A percentile compares a stretch with the other conserved stretches of the same genome.
phyloP scores from a whole-genome alignment of 306 rosid genomes.

The Cucurbita pepo region DNA sequence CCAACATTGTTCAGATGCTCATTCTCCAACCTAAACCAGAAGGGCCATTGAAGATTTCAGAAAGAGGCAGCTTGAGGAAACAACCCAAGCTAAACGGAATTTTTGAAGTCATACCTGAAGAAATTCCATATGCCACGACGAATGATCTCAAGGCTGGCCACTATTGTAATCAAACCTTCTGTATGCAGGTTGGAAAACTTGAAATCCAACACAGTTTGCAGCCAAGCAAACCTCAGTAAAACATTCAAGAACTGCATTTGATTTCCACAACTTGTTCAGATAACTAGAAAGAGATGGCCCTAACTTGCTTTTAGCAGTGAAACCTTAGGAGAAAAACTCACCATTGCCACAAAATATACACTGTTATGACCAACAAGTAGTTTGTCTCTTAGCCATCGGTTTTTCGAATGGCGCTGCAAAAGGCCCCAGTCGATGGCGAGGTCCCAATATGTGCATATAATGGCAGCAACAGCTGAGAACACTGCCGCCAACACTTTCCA shows the following conservation, averaged over 20 bases:
- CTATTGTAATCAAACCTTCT: constrained; percentile 21
- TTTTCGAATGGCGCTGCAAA: constrained; percentile 34
- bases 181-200: constrained; percentile 23
- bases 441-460: constrained; percentile 51
- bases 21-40: constrained; percentile 41
- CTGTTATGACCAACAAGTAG: constrained; percentile 31
- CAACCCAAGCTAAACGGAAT: background rate
- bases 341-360: constrained; percentile 51
- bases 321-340: constrained; percentile 6
- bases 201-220: constrained; percentile 39
- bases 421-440: constrained; percentile 64
- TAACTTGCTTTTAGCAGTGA: background rate
- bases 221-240: constrained; percentile 61
- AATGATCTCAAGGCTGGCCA: constrained; percentile 49
- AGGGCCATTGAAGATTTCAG: background rate
- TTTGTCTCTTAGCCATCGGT: constrained; percentile 60
- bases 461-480: constrained; percentile 35
- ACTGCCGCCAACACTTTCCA: constrained; percentile 30
- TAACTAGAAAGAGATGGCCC: background rate
- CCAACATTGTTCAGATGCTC: constrained; percentile 77
- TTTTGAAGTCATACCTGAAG: constrained; percentile 28
- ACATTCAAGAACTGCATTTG: constrained; percentile 41
- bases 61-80: background rate
- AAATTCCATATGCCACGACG: constrained; percentile 70
- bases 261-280: background rate